Conservation (phyloP, 768 basidiomycete species). For the Tubosaeta sp. region DNA sequence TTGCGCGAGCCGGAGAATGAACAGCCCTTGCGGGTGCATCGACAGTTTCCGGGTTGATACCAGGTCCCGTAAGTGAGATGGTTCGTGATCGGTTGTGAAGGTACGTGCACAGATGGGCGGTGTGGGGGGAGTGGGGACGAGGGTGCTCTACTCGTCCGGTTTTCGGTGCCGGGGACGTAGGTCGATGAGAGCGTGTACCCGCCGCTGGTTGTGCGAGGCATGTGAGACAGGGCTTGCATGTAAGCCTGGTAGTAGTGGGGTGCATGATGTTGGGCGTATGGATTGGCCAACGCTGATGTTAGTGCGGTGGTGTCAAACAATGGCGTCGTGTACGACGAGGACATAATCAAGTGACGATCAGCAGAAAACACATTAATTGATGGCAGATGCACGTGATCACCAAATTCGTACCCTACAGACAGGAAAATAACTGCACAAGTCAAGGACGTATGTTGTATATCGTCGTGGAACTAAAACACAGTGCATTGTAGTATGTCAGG, state of each 20-base stretch:
- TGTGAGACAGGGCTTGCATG: conserved; percentile 29
- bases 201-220: conserved; percentile 24
- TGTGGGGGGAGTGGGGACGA: not conserved
- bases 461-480: conserved; percentile 26
- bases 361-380: not conserved
- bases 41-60: conserved; percentile 58
- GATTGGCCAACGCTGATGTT: conserved; percentile 26
- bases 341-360: not conserved
- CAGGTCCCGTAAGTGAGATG: conserved; percentile 35
- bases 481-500: conserved; percentile 32
- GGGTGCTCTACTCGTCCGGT: not conserved
- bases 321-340: conserved; percentile 12
- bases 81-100: conserved; percentile 12
- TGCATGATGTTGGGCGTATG: conserved; percentile 26
- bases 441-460: conserved; percentile 24
- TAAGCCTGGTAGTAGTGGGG: conserved; percentile 57
- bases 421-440: conserved; percentile 4
- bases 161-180: conserved; percentile 24
- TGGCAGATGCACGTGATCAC: not conserved
- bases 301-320: conserved; percentile 23
- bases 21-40: conserved; percentile 64
- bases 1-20: conserved; percentile 65
- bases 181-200: conserved; percentile 40
- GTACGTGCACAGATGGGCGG: conserved; percentile 1
- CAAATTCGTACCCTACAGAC: not conserved